Base-by-base conservation (phyloP, 2,329 filamentous ascomycete species). In the Aspergillus proliferans region DNA sequence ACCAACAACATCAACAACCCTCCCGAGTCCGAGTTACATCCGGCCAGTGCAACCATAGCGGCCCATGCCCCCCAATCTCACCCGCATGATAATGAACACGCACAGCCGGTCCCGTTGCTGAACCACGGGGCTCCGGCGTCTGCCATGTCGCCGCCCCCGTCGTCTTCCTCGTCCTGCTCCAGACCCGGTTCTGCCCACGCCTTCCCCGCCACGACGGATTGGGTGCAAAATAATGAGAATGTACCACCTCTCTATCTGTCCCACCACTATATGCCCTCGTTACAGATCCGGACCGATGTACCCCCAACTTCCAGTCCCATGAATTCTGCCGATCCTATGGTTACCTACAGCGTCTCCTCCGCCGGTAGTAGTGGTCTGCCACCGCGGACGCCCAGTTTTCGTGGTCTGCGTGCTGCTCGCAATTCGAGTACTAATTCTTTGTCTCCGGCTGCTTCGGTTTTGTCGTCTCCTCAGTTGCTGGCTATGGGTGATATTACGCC, bases 401-500 rank as follows among this genome's bases (percentile, higher is more conserved):
- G 71, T 51, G 67, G 67, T 7, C 60, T 70, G 14, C 61, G 72
- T 21, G 64, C 63, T 22, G 62, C 64, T 10, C 52, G 67, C 4
- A 59, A 68, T 40, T 69, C 71, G 10, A 72, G 68, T 46, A 66
- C 69, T 4, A 72, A 69, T 10, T 75, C 74, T 1, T 58, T 76
- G 18, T 76, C 82, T 1, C 77, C 85, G 10, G 85, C 80, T 59
- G 85, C 80, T 59, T 89, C 86, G 3, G 73, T 78, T 26, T 76
- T 86, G n/a, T 81, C 86, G 6, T 90, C 86, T 48, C 87, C 87
- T 3, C 80, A 87, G 55, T 81, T 90, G 47, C 79, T 83, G 51
- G 86, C 86, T 42, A 85, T 90, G 82, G 83, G 84, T 52, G 85
- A 89, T 64, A 77, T 93, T 53, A 92, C 88, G 3, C 87, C 87